Percentiles rank a stretch among this genome's conserved stretches.
Evolutionary conservation across 495 filamentous ascomycete genomes (phyloP).

Genomic region (Podospora pseudopauciseta): DNA sequence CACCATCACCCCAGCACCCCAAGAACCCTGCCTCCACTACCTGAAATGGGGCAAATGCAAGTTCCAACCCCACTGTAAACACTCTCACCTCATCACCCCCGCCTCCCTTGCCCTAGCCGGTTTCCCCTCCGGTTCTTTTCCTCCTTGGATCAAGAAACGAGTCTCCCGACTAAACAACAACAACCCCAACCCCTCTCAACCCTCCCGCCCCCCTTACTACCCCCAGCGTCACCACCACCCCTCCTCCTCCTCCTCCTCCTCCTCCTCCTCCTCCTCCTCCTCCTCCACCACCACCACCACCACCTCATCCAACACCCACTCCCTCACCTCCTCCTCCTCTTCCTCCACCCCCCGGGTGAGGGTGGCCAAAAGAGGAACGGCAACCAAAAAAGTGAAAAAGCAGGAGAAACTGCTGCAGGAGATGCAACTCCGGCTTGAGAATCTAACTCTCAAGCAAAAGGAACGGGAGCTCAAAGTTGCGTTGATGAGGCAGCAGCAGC

Average conservation of each 20-base stretch:
- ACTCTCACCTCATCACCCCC: background rate
- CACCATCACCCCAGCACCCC: background rate
- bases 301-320: too few species aligned
- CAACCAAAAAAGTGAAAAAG: background rate
- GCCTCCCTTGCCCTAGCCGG: background rate
- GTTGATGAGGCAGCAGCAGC: background rate
- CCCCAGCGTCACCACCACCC: too few species aligned
- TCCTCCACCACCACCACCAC: too few species aligned
- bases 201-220: too few species aligned
- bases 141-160: background rate
- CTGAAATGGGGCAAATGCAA: background rate
- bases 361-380: too few species aligned
- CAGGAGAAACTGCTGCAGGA: background rate
- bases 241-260: constrained; percentile 56
- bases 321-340: constrained; percentile 32
- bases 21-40: constrained; percentile 38
- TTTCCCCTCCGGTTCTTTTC: background rate
- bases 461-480: background rate
- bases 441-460: background rate
- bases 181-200: background rate
- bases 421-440: background rate
- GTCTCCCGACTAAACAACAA: background rate
- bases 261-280: too few species aligned
- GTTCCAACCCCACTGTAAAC: background rate
- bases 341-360: constrained; percentile 48